Evolutionary conservation across 2,329 filamentous ascomycete species (phyloP).

Genomic region (Mariannaea sp.): DNA sequence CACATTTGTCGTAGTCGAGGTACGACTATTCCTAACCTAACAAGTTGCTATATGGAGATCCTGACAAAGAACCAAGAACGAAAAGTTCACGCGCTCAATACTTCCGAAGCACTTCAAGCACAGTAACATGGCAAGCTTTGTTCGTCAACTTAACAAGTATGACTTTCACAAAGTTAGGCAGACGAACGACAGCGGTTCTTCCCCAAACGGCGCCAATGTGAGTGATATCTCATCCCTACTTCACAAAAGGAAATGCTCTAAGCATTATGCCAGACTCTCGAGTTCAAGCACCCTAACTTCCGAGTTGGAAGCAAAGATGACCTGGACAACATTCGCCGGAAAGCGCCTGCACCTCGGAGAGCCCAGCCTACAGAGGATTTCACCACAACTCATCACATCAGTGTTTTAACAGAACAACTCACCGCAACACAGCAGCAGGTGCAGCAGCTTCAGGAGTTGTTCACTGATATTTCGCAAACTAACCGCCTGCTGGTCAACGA

Average conservation of each 20-base stretch:
- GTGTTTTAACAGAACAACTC: constrained; percentile 84
- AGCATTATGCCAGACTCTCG: constrained; percentile 52
- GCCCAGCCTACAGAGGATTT: constrained; percentile 69
- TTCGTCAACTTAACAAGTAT: constrained; percentile 94
- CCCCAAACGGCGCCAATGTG: constrained; percentile 46
- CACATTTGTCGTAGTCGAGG: constrained; percentile 96
- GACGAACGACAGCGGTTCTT: constrained; percentile 44
- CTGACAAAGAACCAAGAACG: constrained; percentile 67
- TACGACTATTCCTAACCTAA: constrained; percentile 49
- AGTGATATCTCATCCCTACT: constrained; percentile 15
- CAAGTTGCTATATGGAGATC: constrained; percentile 12
- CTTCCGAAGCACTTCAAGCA: constrained; percentile 99
- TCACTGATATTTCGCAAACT: constrained; percentile 72
- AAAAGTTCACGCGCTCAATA: constrained; percentile 97
- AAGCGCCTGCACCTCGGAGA: constrained; percentile 90
- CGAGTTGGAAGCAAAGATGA: constrained; percentile 95
- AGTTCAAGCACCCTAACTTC: constrained; percentile 98
- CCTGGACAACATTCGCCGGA: constrained; percentile 92
- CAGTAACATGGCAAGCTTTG: constrained; percentile 97
- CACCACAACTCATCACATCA: constrained; percentile 83
- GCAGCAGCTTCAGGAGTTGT: constrained; percentile 82
- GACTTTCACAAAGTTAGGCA: constrained; percentile 95
- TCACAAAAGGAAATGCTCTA: neutral
- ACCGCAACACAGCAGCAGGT: constrained; percentile 92
- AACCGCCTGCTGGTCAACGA: constrained; percentile 67